Evolutionary conservation across 2,329 filamentous ascomycete species (phyloP), one percentile per base, ranked within the genome.

Genomic region (Aspergillus ruber): DNA sequence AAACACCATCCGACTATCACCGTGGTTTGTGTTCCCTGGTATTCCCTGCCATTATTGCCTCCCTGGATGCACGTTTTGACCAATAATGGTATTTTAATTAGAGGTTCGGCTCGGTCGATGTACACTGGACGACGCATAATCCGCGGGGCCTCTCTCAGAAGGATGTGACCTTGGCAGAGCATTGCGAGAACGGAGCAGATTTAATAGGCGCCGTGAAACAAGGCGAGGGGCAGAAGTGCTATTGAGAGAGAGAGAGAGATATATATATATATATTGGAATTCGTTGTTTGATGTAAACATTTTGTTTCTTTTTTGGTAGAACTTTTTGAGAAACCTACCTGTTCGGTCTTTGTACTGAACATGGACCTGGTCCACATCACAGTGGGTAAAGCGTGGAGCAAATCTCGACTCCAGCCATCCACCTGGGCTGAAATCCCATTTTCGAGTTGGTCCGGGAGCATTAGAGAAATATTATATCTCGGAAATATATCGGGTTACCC

Each of bases 1-100:
- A 68, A 66, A 43, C 67, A 70, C 49, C 67, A 70, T 56, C 56
- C 67, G 18, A 68, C 61, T 2, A 68, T 70, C 58, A 69, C 63
- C 3, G 47, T 69, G 47, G 67, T 70, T 59, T 52, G 64, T 58
- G 18, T 18, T 6, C 32, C 27, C 33, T 32, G 12, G 25, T 29
- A 10, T 39, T 25, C 35, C 15, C 17, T 50, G 25, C 25, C 12
- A 12, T 29, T 29, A 29, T 29, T 29, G 9, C 29, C n/a, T 38
- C 17, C 15, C 3, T 21, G 13, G 15, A 15, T 29, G 21, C 38
- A 38, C 6, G 17, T 27, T 23, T 15, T 20, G 21, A 42, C 39
- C 17, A 10, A 42, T 25, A 6, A 29, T 29, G 25, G 25, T 29
- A 12, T 29, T 3, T 12, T 29, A 10, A 29, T 13, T 45, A 68